These are phyloP conservation scores for Vitis rotundifolia DNA, from an alignment of 164 flowering plant species.

Conservation along the genomic window DNA sequence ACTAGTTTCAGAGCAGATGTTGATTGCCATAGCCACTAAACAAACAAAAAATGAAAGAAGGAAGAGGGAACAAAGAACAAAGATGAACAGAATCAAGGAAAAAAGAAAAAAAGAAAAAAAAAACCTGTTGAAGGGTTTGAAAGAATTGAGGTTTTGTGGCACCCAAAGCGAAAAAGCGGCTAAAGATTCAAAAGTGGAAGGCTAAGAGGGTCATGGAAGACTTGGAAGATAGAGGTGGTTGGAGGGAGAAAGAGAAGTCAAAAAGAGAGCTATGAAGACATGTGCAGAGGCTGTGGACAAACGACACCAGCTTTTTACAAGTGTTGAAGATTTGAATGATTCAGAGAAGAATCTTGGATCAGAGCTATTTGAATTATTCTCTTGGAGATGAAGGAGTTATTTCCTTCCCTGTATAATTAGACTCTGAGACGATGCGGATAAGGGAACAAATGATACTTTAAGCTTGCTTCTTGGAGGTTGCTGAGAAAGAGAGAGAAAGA, in stretches of 20 bases:
- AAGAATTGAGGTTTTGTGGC: not conserved
- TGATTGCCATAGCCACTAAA: not conserved
- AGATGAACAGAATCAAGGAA: not conserved
- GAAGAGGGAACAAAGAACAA: not conserved
- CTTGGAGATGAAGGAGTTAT: slow-evolving; percentile 5
- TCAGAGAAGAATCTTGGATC: not conserved
- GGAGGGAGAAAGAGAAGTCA: slow-evolving; percentile 11
- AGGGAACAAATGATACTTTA: not conserved
- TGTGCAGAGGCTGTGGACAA: not conserved
- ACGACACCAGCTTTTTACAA: not conserved
- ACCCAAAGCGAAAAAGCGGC: no score
- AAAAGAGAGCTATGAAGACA: not conserved
- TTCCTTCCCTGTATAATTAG: not conserved
- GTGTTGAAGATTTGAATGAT: not conserved
- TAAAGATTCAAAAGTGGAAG: slow-evolving; percentile 13
- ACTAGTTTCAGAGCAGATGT: slow-evolving; percentile 37
- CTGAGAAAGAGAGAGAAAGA: no score
- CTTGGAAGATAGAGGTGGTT: slow-evolving; percentile 1
- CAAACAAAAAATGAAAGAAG: not conserved
- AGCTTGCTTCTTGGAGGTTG: no score
- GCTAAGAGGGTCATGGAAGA: not conserved
- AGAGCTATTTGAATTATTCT: not conserved
- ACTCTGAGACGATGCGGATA: not conserved
- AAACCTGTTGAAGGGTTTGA: not conserved
- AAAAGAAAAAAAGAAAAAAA: not conserved